Evolutionary conservation across 371 early-diverging fungal genomes (phyloP), one percentile per base, ranked within the genome.

Genomic region (Phascolomyces articulosus): DNA sequence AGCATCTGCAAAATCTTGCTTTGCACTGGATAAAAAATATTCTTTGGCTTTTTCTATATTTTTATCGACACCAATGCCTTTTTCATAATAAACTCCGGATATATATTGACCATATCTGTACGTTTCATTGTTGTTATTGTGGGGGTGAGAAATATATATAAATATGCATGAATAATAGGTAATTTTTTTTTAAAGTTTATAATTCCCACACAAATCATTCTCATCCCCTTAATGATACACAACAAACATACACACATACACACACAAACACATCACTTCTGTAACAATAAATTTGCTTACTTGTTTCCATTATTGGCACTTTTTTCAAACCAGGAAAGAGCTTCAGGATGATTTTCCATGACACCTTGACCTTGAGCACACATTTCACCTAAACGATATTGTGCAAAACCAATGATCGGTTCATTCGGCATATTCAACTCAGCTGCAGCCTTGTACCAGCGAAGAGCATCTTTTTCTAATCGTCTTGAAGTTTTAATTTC

Each of bases 71-170:
- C 68, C 72, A n/a, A 76, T 62, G 28, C 83, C 83, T 68, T 78
- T 51, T 57, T 82, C 78, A 64, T 72, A 76, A 61, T 79, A 73
- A 56, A 79, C 60, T 64, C 83, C 80, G 16, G 75, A 56, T 6
- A 82, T 70, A 34, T 74, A 82, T 41, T 82, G 83, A 23, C 80
- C 80, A 64, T 79, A 79, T 60, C 83, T 82, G 65, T 44, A 31
- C 11, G 6, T 47, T 47, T 47, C 6, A 1, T 47, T 6, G 16
- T 13, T 20, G 6, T 47, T n/a, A n/a, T 13, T 47, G 47, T 20
- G 16, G 16, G 21, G 1, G 47, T 51, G 51, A 23, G 24, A 23
- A 58, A 18, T n/a, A 40, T n/a, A n/a, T n/a, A n/a, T n/a, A 21
- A 15, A 9, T 23, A 16, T 1, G 44, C 15, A 16, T 13, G 44